A percentile compares a stretch with the other conserved stretches of the same genome.
Conservation (phyloP, 2,329 filamentous ascomycete species). For the Aureobasidium sp. region DNA sequence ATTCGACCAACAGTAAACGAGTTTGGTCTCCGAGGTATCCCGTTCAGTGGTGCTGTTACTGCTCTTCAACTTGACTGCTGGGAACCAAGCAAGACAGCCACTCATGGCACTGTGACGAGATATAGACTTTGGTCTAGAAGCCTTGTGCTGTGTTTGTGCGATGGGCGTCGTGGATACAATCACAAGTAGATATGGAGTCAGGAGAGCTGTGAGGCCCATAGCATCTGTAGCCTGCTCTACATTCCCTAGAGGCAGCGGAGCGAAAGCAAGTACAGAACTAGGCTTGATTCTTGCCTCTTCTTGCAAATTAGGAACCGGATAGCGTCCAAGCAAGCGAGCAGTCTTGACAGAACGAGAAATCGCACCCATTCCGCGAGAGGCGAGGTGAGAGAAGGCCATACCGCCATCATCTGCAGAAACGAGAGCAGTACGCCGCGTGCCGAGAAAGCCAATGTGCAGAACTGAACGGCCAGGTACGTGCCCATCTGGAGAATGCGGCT, state of each 20-base stretch:
- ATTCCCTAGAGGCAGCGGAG: slow-evolving; percentile 86
- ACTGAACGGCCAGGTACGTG: slow-evolving; percentile 72
- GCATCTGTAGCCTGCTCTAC: slow-evolving; percentile 79
- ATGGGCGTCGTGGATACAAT: slow-evolving; percentile 96
- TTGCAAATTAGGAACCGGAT: slow-evolving; percentile 61
- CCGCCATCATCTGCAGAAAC: slow-evolving; percentile 91
- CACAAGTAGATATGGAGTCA: slow-evolving; percentile 91
- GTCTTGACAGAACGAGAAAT: slow-evolving; percentile 82
- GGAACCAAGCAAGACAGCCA: slow-evolving; percentile 94
- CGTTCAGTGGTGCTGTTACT: slow-evolving; percentile 42
- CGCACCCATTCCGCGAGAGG: slow-evolving; percentile 79
- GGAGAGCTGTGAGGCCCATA: slow-evolving; percentile 85
- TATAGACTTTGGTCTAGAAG: slow-evolving; percentile 82
- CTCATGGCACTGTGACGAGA: slow-evolving; percentile 85
- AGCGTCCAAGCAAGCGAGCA: slow-evolving; percentile 81
- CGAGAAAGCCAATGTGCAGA: slow-evolving; percentile 88
- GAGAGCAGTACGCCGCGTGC: slow-evolving; percentile 84
- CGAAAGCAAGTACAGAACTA: slow-evolving; percentile 89
- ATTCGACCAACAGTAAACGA: slow-evolving; percentile 98
- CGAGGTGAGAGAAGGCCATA: slow-evolving; percentile 97
- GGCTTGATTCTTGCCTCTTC: slow-evolving; percentile 68
- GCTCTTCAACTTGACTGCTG: slow-evolving; percentile 82
- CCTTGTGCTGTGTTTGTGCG: slow-evolving; percentile 94
- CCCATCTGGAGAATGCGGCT: slow-evolving; percentile 65
- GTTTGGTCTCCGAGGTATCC: slow-evolving; percentile 67